Base-by-base conservation (phyloP, 2,329 filamentous ascomycete species). In the Colletotrichum navitas region DNA sequence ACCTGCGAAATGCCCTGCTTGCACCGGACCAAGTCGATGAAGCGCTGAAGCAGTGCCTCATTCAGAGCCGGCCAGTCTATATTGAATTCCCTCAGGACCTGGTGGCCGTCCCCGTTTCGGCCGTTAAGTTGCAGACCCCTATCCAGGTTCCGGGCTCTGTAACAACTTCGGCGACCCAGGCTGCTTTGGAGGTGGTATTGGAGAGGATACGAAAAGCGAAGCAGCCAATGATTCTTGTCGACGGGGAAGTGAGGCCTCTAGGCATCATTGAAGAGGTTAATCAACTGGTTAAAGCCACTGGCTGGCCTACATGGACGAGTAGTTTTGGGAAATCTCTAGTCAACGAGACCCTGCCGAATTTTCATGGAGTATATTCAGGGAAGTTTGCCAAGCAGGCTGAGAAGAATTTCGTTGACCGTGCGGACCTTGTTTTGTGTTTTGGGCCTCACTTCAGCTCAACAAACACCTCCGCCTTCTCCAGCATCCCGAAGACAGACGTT, bases 31-130 rank as follows among this genome's bases (percentile, higher is more conserved):
- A 86, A 68, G 87, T 90, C 34, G 88, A 90, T 74, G 77, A 81
- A 58, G 81, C 84, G 5, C 77, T 90, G 41, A 79, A 80, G 66
- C 82, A 87, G 68, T 88, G 86, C 56, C 77, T 89, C 43, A 74
- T 85, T 58, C 84, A 87, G 47, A 87, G 85, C 67, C 81, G 86
- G 2, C 88, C 88, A 0, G 88, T 88, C 0, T 90, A 88, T 70
- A 84, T 90, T 26, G 84, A 87, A 73, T 75, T 90, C 5, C 88
- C 88, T 0, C 82, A 83, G 16, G 88, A 90, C 74, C 79, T 89
- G 78, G 86, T 87, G 7, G 76, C 76, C 8, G 79, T 76, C 0
- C 75, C 73, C 5, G 77, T 86, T 1, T 74, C 79, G 10, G 77
- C 77, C 7, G 76, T 76, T 10, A 75, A 76, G n/a, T 74, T 85